phyloP scores from a whole-genome alignment of 1,284 basidiomycete genomes.

The Rhodotorula sp. region DNA sequence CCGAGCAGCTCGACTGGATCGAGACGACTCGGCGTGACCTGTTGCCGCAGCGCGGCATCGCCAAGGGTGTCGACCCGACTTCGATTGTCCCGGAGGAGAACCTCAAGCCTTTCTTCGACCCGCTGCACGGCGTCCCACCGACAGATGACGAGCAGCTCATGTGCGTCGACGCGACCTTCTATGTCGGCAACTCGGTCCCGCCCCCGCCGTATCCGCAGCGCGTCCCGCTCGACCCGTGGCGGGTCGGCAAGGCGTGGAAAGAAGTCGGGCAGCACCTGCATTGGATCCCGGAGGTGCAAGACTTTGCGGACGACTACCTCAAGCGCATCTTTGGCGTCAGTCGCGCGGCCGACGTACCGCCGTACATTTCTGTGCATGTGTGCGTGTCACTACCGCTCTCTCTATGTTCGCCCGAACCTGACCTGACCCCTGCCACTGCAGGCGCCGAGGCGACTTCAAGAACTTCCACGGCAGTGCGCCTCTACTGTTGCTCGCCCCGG shows the following conservation, averaged over 20 bases:
- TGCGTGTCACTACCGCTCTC: background rate
- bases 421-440: background rate
- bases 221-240: conserved; percentile 17
- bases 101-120: conserved; percentile 26
- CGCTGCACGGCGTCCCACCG: conserved; percentile 5
- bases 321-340: conserved; percentile 19
- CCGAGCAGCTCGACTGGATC: conserved; percentile 22
- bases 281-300: conserved; percentile 25
- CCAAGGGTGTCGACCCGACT: background rate
- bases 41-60: conserved; percentile 19
- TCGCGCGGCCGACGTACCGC: conserved; percentile 18
- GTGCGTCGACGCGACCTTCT: conserved; percentile 41
- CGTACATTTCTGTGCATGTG: conserved; percentile 39
- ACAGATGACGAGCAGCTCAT: conserved; percentile 35
- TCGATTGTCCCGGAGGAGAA: conserved; percentile 8
- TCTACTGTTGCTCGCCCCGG: conserved; percentile 13
- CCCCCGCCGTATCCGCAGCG: conserved; percentile 5
- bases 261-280: conserved; percentile 31
- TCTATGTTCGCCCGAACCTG: background rate
- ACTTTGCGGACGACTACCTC: conserved; percentile 26
- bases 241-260: conserved; percentile 32
- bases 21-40: conserved; percentile 9
- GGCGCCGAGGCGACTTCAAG: conserved; percentile 38
- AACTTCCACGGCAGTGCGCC: conserved; percentile 32
- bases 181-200: conserved; percentile 36